Base-by-base conservation (phyloP, 2,329 filamentous ascomycete genomes). In the Penicillium thymicola region DNA sequence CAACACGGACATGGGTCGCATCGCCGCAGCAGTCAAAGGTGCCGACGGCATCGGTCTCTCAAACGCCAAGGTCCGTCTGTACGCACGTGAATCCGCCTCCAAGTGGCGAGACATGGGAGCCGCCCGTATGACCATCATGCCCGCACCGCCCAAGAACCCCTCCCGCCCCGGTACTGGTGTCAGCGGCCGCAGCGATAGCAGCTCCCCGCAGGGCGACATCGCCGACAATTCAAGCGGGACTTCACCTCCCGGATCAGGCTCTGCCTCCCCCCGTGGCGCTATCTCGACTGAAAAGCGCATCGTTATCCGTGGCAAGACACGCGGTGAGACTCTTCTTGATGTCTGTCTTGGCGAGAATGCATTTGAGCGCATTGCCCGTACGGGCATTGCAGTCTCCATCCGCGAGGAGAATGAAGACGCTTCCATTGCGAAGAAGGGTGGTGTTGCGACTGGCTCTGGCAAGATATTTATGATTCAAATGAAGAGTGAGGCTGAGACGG, bases 91-190 rank as follows among this genome's bases (percentile, higher is more conserved):
- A 58, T 79, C 79, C 10, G 80, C 85, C 13, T 85, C 85, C 48
- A 93, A 93, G 71, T 99, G 94, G 94, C 87, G 91, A 59, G 92
- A 97, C 70, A 86, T 92, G 78, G 93, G 94, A 62, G 87, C 90
- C 65, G 95, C 92, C 58, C 82, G 86, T 37, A 78, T 99, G 58
- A 90, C 89, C 16, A 91, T 99, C 67, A 86, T 92, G 70, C 84
- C 87, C 81, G 50, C 83, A 76, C 36, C 72, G 4, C 63, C 71
- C 2, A 67, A 67, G 50, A 65, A 57, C 43, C 55, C 70, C 34
- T 69, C 72, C 18, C 67, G 63, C 10, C 69, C 72, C 1, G 66
- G 68, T 10, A 72, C 71, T 14, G 65, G 72, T 21, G 84, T 84
- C 83, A 74, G 84, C 81, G 57, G 79, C 85, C 52, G 57, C n/a